Evolutionary conservation across 1,284 basidiomycete genomes (phyloP).

Genomic region (Austroboletus niveus): DNA sequence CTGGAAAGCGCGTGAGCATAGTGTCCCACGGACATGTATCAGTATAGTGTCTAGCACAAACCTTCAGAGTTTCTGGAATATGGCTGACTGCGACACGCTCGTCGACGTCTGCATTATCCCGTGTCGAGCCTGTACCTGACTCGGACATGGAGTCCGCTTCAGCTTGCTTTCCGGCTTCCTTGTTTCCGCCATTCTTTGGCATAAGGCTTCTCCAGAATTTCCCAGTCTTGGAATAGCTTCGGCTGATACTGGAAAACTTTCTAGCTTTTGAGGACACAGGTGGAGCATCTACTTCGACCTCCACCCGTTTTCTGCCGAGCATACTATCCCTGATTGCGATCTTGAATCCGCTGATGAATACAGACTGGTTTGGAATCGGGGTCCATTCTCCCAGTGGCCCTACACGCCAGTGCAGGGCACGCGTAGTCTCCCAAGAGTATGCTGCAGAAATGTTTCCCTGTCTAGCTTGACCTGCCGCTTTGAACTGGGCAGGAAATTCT

Average conservation of each 20-base stretch:
- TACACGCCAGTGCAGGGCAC: neutral
- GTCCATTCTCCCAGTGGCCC: neutral
- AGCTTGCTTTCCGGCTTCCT: neutral
- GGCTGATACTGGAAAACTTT: neutral
- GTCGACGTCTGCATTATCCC: neutral
- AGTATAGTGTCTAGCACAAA: neutral
- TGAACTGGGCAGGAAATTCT: neutral
- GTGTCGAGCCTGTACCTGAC: neutral
- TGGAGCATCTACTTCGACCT: neutral
- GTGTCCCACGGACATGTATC: neutral
- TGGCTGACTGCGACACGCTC: neutral
- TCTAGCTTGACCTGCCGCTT: neutral
- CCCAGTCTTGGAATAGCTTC: neutral
- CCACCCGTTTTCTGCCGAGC: neutral
- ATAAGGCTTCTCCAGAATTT: neutral
- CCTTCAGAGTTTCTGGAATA: neutral
- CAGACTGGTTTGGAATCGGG: neutral
- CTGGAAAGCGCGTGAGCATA: neutral
- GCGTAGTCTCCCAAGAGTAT: conserved; percentile 5
- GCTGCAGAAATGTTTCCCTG: neutral
- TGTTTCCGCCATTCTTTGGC: neutral
- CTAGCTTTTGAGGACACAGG: neutral
- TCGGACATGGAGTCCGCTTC: neutral
- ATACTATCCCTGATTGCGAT: conserved; percentile 1
- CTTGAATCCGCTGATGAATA: conserved; percentile 8